Evolutionary conservation across 345 rosid species (phyloP).

Genomic region (Kernera saxatilis): DNA sequence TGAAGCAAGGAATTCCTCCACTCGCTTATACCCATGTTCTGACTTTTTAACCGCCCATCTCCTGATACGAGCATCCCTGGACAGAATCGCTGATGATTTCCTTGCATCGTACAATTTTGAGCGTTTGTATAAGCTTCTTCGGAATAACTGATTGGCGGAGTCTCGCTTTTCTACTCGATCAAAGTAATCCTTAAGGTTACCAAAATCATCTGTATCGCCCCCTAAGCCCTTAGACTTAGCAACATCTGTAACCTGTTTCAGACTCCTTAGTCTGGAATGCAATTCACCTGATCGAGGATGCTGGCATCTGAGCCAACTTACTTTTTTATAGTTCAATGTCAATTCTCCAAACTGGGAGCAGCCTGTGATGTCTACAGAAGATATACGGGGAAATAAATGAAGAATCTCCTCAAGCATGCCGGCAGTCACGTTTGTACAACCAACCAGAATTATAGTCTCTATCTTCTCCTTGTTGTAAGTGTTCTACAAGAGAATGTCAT

Average conservation of each 20-base stretch:
- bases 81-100: constrained; percentile 74
- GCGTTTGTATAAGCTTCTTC: constrained; percentile 82
- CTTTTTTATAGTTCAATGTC: constrained; percentile 45
- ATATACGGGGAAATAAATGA: constrained; percentile 52
- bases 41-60: constrained; percentile 90
- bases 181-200: constrained; percentile 90
- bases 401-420: constrained; percentile 62
- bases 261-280: constrained; percentile 53
- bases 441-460: constrained; percentile 62
- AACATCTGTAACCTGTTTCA: constrained; percentile 58
- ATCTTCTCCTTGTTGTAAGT: constrained; percentile 71
- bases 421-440: constrained; percentile 71
- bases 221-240: constrained; percentile 42
- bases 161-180: constrained; percentile 92
- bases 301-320: constrained; percentile 60
- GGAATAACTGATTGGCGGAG: constrained; percentile 77
- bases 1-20: constrained; percentile 87
- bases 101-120: constrained; percentile 95
- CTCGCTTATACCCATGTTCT: constrained; percentile 75
- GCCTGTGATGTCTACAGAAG: constrained; percentile 76
- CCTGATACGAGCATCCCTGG: constrained; percentile 97
- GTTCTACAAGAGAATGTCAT: constrained; percentile 57
- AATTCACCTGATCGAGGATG: constrained; percentile 40
- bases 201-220: constrained; percentile 68
- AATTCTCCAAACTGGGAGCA: constrained; percentile 79